Evolutionary conservation across 2,329 filamentous ascomycete species (phyloP).

Genomic region (Neophaeococcomyces aloes): DNA sequence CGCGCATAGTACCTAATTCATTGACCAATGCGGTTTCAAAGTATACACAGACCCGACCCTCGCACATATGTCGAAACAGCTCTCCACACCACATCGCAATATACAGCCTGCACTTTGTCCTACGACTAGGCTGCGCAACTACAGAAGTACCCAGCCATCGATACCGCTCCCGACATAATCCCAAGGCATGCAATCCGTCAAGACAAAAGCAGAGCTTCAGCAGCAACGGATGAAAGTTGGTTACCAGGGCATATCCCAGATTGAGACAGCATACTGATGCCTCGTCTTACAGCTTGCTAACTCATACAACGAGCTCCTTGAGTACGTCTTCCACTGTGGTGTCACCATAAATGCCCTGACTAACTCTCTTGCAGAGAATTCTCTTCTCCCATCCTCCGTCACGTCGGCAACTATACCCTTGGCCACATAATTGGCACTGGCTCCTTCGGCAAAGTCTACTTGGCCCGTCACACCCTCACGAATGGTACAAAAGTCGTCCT

Average conservation of each 20-base stretch:
- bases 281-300: conserved; percentile 62
- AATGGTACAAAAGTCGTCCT: conserved; percentile 98
- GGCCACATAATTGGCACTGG: conserved; percentile 92
- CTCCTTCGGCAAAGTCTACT: conserved; percentile 96
- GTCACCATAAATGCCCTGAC: conserved; percentile 9
- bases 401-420: conserved; percentile 88
- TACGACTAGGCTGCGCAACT: neutral
- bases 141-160: too few relatives aligned
- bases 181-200: conserved; percentile 33
- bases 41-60: neutral
- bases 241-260: neutral
- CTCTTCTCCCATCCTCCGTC: conserved; percentile 77
- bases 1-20: neutral
- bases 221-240: conserved; percentile 49
- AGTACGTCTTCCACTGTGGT: conserved; percentile 50
- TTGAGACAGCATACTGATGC: neutral
- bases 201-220: conserved; percentile 47
- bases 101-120: neutral
- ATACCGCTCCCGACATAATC: neutral
- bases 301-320: conserved; percentile 91
- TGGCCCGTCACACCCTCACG: conserved; percentile 91
- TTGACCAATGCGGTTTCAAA: neutral
- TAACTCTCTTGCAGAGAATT: conserved; percentile 60
- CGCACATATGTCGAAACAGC: conserved; percentile 4
- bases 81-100: neutral